Conservation (phyloP, 2,329 filamentous ascomycete species). For the Pseudopyricularia javanii region DNA sequence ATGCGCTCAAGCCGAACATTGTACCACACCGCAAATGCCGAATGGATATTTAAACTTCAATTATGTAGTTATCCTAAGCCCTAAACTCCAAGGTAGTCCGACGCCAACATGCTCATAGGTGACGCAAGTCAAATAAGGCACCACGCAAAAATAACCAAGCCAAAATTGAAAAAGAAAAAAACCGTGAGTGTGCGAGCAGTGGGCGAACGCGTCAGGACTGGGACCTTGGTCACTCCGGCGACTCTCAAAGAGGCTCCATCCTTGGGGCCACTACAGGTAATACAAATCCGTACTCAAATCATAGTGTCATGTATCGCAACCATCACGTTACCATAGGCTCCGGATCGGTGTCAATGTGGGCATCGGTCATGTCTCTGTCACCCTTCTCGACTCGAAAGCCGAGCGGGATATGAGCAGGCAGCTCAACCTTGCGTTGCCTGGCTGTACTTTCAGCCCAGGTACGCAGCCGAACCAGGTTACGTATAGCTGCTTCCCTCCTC, state of each 20-base stretch:
- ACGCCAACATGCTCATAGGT: neutral
- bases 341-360: slow-evolving; percentile 25
- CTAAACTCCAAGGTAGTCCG: neutral
- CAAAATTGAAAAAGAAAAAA: no score
- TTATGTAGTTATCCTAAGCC: neutral
- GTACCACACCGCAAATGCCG: no score
- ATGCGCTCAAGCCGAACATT: no score
- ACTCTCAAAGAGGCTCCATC: neutral
- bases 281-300: neutral
- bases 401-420: slow-evolving; percentile 27
- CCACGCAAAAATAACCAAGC: neutral
- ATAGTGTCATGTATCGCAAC: neutral
- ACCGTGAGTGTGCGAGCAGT: neutral
- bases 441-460: slow-evolving; percentile 71
- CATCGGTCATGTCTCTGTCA: slow-evolving; percentile 16
- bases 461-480: slow-evolving; percentile 67
- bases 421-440: slow-evolving; percentile 24
- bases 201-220: neutral
- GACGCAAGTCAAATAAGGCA: neutral
- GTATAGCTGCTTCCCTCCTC: slow-evolving; percentile 68
- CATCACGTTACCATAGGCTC: slow-evolving; percentile 41
- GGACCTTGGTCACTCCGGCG: neutral
- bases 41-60: no score
- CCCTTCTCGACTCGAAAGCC: slow-evolving; percentile 20
- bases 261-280: neutral